Evolutionary conservation across 2,329 filamentous ascomycete species (phyloP), one percentile per base, ranked within the genome.

Genomic region (Bipolaris oryzae): DNA sequence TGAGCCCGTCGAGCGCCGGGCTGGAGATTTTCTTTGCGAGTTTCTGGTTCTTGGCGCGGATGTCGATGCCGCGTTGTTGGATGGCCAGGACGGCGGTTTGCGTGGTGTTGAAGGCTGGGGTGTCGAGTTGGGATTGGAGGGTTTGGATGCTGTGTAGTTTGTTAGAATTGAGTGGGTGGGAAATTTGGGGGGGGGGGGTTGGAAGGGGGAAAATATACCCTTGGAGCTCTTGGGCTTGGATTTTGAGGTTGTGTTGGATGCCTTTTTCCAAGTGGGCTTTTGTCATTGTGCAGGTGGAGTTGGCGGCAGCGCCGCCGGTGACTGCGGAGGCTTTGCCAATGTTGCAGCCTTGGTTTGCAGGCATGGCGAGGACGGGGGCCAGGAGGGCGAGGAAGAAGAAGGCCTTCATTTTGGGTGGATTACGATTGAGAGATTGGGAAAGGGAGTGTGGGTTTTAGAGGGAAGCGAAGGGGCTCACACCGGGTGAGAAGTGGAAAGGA

Each of bases 221-320:
- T 46, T 61, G 49, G 3, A 68, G 50, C 31, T 69, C 67, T 16
- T 65, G 58, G 18, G 56, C 56, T 41, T 69, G 67, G 15, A 69
- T 67, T 21, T 60, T 53, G 21, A 69, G 57, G 34, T 67, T 68
- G 9, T 57, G 51, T 23, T 68, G 54, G 9, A 68, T 69, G 5
- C 65, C 65, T 1, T 55, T 51, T 1, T 53, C 41, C 5, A 69
- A 57, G 10, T 66, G 28, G 7, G 45, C 10, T 5, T 33, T 48
- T 5, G 42, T 20, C 7, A 6, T 28, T 18, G 53, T 16, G 41
- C 53, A 55, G 39, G n/a, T 38, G n/a, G 35, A 7, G 35, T 10
- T 16, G 16, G n/a, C 20, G n/a, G 39, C 39, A 18, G 31, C 41
- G 11, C 6, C 50, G 21, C 41, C 42, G 33, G 50, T 21, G 3